Evolutionary conservation across 805 yeast species (phyloP).

Genomic region (Nakazawaea laoshanensis): DNA sequence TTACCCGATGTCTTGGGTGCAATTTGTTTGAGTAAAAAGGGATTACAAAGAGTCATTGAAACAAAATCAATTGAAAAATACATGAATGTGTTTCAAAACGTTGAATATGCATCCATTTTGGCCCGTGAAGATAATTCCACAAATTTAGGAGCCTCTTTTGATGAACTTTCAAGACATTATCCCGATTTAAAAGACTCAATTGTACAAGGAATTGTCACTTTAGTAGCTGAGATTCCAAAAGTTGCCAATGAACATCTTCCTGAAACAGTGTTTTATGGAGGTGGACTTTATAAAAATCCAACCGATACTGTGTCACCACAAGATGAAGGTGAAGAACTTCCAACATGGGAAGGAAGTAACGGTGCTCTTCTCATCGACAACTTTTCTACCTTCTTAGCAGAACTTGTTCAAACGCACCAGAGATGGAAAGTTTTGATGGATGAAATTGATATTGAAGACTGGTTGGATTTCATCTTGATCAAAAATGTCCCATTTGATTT

Average conservation of each 20-base stretch:
- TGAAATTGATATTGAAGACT: constrained; percentile 29
- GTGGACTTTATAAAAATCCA: constrained; percentile 30
- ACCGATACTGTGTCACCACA: constrained; percentile 31
- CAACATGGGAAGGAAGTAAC: constrained; percentile 44
- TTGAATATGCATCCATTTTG: constrained; percentile 44
- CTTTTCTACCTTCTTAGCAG: constrained; percentile 39
- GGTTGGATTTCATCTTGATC: constrained; percentile 40
- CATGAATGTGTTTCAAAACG: constrained; percentile 42
- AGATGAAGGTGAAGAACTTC: constrained; percentile 31
- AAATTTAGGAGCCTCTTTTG: constrained; percentile 59
- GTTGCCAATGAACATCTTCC: constrained; percentile 25
- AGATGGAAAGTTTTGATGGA: constrained; percentile 34
- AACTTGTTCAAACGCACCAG: constrained; percentile 42
- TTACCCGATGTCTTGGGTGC: constrained; percentile 79
- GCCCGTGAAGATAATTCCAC: constrained; percentile 44
- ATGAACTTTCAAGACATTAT: constrained; percentile 78
- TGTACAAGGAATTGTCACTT: constrained; percentile 32
- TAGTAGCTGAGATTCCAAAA: constrained; percentile 37
- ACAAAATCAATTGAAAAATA: constrained; percentile 28
- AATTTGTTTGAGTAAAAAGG: constrained; percentile 67
- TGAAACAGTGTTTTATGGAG: constrained; percentile 34
- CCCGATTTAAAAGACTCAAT: constrained; percentile 61
- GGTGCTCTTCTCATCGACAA: constrained; percentile 42
- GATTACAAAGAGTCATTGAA: constrained; percentile 47
- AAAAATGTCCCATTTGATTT: constrained; percentile 56